A percentile compares a stretch with the other conserved stretches of the same genome.
These are phyloP conservation scores for Dipodascus albidus DNA, from an alignment of 805 yeast genomes.

Conservation along the genomic window DNA sequence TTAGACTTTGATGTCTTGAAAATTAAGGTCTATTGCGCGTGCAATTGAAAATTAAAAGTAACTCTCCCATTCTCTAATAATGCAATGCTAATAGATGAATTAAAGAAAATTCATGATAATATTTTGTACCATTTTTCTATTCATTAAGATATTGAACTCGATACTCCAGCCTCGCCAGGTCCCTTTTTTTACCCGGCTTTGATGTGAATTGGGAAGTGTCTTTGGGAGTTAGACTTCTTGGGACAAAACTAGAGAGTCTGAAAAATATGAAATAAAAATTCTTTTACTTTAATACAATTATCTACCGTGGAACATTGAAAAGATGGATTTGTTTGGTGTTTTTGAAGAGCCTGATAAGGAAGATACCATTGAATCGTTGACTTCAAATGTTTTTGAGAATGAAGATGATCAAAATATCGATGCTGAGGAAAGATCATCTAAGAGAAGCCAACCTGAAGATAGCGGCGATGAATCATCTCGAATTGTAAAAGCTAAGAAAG, in stretches of 20 bases:
- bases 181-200: background rate
- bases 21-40: no score
- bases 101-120: no score
- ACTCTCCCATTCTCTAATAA: no score
- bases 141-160: no score
- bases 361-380: constrained; percentile 12
- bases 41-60: no score
- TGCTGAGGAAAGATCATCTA: background rate
- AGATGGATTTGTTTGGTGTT: constrained; percentile 23
- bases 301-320: background rate
- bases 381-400: constrained; percentile 8
- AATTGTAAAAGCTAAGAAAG: background rate
- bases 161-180: no score
- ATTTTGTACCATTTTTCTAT: no score
- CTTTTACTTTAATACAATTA: background rate
- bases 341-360: constrained; percentile 17
- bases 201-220: no score
- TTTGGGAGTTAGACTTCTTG: background rate
- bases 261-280: constrained; percentile 1
- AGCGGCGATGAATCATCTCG: constrained; percentile 1
- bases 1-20: no score
- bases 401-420: constrained; percentile 5
- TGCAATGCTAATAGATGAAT: no score
- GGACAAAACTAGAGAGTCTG: background rate
- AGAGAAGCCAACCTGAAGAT: constrained; percentile 1